Evolutionary conservation across 2,329 filamentous ascomycete genomes (phyloP).

Genomic region (Aureobasidium subglaciale): DNA sequence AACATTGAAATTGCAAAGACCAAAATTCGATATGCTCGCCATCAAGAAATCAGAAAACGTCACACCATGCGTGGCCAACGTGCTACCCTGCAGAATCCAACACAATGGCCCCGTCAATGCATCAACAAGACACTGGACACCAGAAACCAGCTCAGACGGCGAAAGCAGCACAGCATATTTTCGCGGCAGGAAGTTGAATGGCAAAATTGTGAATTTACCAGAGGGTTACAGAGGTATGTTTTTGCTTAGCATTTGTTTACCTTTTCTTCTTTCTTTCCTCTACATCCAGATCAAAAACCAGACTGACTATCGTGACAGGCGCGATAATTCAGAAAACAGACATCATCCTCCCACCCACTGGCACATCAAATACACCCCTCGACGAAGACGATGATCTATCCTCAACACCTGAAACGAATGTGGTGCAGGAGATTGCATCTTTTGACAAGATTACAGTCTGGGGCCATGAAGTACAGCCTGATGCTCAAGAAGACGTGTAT

Average conservation of each 20-base stretch:
- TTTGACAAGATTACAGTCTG: slow-evolving; percentile 78
- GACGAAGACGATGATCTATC: slow-evolving; percentile 34
- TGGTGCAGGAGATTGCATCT: slow-evolving; percentile 55
- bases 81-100: slow-evolving; percentile 74
- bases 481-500: slow-evolving; percentile 59
- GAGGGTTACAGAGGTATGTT: slow-evolving; percentile 55
- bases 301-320: no score
- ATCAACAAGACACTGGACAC: slow-evolving; percentile 63
- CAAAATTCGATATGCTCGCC: slow-evolving; percentile 32
- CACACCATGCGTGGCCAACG: slow-evolving; percentile 49
- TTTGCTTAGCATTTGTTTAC: no score
- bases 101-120: slow-evolving; percentile 66
- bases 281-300: neutral
- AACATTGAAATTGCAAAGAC: neutral
- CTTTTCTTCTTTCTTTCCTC: neutral
- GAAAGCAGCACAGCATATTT: slow-evolving; percentile 53
- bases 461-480: slow-evolving; percentile 65
- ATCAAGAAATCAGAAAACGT: slow-evolving; percentile 29
- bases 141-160: slow-evolving; percentile 26
- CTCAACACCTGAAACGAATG: slow-evolving; percentile 47
- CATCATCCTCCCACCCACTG: slow-evolving; percentile 14
- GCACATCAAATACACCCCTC: neutral
- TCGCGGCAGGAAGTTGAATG: slow-evolving; percentile 71
- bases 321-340: slow-evolving; percentile 24
- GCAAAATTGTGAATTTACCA: slow-evolving; percentile 60